Evolutionary conservation across 176 grass and related monocot species (phyloP).

Genomic region (Phoenix dactylifera): DNA sequence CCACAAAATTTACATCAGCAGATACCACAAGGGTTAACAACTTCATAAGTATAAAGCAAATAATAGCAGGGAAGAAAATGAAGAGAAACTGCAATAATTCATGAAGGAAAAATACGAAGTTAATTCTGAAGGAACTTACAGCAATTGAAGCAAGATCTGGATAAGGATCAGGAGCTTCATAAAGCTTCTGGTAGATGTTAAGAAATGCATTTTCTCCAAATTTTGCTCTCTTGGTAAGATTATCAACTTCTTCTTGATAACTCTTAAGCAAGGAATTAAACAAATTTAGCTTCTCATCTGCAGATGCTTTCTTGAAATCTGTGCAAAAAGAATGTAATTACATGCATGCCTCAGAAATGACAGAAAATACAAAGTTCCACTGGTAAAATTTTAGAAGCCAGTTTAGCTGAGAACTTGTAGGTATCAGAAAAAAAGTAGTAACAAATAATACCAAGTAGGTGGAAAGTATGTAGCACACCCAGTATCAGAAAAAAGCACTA

Average conservation of each 20-base stretch:
- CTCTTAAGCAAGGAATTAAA: conserved; percentile 92
- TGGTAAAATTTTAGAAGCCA: no score
- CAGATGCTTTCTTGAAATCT: conserved; percentile 96
- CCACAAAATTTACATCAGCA: no score
- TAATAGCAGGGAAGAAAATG: conserved; percentile 2
- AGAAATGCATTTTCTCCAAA: conserved; percentile 99
- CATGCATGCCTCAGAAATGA: background rate
- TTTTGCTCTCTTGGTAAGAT: conserved; percentile 98
- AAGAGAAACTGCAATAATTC: background rate
- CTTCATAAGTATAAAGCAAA: conserved; percentile 1
- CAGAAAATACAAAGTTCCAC: background rate
- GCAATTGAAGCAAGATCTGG: conserved; percentile 90
- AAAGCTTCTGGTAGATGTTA: conserved; percentile 99
- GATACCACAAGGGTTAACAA: background rate
- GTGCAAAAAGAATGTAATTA: conserved; percentile 4
- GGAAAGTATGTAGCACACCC: conserved; percentile 12
- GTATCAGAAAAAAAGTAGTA: background rate
- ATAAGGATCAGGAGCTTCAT: conserved; percentile 99
- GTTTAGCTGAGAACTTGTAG: no score
- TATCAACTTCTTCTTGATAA: conserved; percentile 99
- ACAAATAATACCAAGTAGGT: background rate
- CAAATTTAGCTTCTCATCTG: conserved; percentile 80
- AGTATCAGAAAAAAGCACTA: no score
- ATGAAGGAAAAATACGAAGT: background rate
- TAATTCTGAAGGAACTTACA: conserved; percentile 45